phyloP scores from a whole-genome alignment of 352 stramenopile species.

The Pythium insidiosum region DNA sequence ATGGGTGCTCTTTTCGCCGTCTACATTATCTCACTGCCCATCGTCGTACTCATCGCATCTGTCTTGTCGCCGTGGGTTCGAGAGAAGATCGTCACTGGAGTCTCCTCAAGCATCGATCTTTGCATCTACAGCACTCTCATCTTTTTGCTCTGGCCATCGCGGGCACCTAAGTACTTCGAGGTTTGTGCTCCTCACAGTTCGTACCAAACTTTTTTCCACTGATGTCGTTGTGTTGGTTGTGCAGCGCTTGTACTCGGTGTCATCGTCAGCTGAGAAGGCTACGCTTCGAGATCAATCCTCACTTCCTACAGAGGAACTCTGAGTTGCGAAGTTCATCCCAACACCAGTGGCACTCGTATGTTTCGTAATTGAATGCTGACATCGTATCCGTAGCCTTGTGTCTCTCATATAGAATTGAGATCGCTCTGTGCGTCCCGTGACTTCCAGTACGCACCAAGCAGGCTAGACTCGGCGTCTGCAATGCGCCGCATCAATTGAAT shows the following conservation, averaged over 20 bases:
- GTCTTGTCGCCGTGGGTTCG: conserved; percentile 74
- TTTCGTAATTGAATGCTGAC: too few species aligned
- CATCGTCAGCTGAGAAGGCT: conserved; percentile 58
- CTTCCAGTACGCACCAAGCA: conserved; percentile 17
- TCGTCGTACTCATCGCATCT: conserved; percentile 61
- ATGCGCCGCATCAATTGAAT: conserved; percentile 11
- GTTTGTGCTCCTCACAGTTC: conserved; percentile 19
- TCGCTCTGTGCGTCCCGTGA: conserved; percentile 15
- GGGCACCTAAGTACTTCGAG: conserved; percentile 71
- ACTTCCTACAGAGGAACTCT: conserved; percentile 58
- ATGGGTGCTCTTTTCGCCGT: conserved; percentile 58
- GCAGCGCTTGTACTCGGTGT: conserved; percentile 64
- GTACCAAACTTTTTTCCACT: neutral
- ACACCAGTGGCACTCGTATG: too few species aligned
- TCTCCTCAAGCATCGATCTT: conserved; percentile 43
- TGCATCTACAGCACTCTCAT: conserved; percentile 54
- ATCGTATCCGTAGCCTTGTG: too few species aligned
- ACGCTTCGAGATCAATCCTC: conserved; percentile 42
- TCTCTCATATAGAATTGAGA: conserved; percentile 15
- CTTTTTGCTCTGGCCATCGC: conserved; percentile 60
- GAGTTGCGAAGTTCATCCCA: too few species aligned
- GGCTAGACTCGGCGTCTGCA: conserved; percentile 7
- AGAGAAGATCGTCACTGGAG: conserved; percentile 58
- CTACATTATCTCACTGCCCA: conserved; percentile 62
- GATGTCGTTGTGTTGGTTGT: neutral